Evolutionary conservation across 2,329 filamentous ascomycete genomes (phyloP), one percentile per base, ranked within the genome.

Genomic region (Fusarium robinianum): DNA sequence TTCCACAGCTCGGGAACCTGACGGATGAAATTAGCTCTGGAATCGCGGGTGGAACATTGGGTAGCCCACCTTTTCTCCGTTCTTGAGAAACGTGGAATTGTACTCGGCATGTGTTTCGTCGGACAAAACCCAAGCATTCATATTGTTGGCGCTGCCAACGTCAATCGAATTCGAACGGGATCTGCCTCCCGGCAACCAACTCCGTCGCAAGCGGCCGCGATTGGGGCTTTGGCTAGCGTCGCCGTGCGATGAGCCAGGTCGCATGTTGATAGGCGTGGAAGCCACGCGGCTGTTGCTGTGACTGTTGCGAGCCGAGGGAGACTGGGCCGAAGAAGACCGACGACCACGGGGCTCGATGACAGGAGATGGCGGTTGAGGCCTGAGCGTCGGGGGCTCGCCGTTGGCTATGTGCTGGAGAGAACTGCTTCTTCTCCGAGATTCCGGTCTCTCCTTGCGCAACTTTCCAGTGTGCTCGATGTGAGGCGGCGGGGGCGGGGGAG

Each of bases 1-100:
- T 82, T 79, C 83, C 83, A 86, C 14, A 87, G 65, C 62, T 86
- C 83, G 2, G 82, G 80, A 4, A 85, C 78, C 80, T 83, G 41
- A 37, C 33, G 17, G 34, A 45, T 9, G 26, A 36, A 4, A 45
- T 58, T 52, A 51, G 54, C 37, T 41, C 38, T 49, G 21, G 22
- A 49, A 51, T 17, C 8, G 26, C 26, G 30, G n/a, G 27, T 41
- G 40, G 12, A 27, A 44, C 38, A 30, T 31, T 19, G 19, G 19
- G 32, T 14, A 58, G 46, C 59, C 53, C 60, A 81, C 78, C 69
- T 78, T 81, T 55, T 84, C 79, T 14, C 74, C 77, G 29, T 75
- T 76, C 15, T 71, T 61, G 39, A 85, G 64, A 21, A 74, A 72
- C 6, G 69, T 61, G 0, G 75, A 69, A 58, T 79, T 83, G 60